These are phyloP conservation scores for Eucalyptus curtisii DNA, from an alignment of 345 rosid species.

Conservation along the genomic window DNA sequence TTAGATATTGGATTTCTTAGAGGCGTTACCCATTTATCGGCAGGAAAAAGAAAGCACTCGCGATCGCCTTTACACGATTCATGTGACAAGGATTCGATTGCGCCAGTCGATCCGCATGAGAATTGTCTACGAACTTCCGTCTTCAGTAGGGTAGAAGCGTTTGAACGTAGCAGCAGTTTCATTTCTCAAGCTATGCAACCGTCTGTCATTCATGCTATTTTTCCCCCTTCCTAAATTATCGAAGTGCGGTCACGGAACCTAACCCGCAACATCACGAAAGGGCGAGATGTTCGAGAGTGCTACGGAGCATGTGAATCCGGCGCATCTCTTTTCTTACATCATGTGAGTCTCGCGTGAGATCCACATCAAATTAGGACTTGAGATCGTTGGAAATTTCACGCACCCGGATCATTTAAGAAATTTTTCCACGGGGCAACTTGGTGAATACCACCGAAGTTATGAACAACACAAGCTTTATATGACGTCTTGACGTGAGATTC, in stretches of 20 bases:
- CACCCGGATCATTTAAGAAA: background rate
- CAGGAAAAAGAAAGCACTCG: background rate
- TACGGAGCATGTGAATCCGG: background rate
- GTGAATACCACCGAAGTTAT: background rate
- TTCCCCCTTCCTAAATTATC: background rate
- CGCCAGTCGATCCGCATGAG: background rate
- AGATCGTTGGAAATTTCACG: no score
- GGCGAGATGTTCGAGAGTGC: background rate
- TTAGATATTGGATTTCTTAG: background rate
- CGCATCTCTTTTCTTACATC: accelerated
- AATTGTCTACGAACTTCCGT: background rate
- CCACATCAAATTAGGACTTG: accelerated
- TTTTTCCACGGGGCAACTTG: accelerated
- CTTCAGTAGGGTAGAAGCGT: background rate
- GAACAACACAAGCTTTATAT: background rate
- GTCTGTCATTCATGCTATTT: background rate
- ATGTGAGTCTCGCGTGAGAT: accelerated
- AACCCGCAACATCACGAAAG: background rate
- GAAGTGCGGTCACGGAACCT: background rate
- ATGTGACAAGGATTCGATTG: background rate
- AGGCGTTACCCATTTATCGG: background rate
- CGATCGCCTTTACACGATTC: background rate
- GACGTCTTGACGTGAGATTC: background rate
- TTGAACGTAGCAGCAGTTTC: background rate
- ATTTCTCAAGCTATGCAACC: background rate